Conservation (phyloP, 495 filamentous ascomycete genomes). For the Xylaria grammica region DNA sequence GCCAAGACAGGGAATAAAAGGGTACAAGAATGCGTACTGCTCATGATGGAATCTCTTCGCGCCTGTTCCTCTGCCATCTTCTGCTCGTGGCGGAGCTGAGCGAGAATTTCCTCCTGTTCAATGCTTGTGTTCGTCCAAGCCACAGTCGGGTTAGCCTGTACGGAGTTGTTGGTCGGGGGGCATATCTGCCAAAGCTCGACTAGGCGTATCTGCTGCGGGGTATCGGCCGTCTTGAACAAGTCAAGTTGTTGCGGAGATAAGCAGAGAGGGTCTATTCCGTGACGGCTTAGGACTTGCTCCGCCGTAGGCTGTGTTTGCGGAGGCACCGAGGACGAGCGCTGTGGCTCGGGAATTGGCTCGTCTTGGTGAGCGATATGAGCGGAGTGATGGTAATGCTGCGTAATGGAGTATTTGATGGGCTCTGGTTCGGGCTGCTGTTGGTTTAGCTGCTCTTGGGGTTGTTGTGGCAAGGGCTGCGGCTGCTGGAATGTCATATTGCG, state of each 20-base stretch:
- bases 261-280: constrained; percentile 59
- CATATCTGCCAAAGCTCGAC: constrained; percentile 71
- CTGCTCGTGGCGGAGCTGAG: constrained; percentile 58
- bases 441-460: constrained; percentile 32
- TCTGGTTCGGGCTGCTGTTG: constrained; percentile 39
- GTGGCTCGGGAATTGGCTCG: constrained; percentile 34
- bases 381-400: constrained; percentile 79
- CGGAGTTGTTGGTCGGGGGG: constrained; percentile 49
- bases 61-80: constrained; percentile 40
- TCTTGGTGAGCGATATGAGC: constrained; percentile 53
- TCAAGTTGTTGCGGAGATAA: constrained; percentile 64
- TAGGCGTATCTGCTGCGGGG: constrained; percentile 61
- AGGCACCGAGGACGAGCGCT: constrained; percentile 56
- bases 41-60: constrained; percentile 43
- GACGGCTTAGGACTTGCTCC: constrained; percentile 51
- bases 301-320: constrained; percentile 48
- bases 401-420: constrained; percentile 66
- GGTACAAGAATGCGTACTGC: constrained; percentile 10
- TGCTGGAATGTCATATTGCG: constrained; percentile 65
- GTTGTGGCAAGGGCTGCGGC: constrained; percentile 39
- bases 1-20: background rate
- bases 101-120: constrained; percentile 55
- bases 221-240: constrained; percentile 65
- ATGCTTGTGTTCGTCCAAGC: constrained; percentile 54
- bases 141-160: constrained; percentile 47